phyloP scores from a whole-genome alignment of 495 filamentous ascomycete genomes.

The Tuber calosporum region DNA sequence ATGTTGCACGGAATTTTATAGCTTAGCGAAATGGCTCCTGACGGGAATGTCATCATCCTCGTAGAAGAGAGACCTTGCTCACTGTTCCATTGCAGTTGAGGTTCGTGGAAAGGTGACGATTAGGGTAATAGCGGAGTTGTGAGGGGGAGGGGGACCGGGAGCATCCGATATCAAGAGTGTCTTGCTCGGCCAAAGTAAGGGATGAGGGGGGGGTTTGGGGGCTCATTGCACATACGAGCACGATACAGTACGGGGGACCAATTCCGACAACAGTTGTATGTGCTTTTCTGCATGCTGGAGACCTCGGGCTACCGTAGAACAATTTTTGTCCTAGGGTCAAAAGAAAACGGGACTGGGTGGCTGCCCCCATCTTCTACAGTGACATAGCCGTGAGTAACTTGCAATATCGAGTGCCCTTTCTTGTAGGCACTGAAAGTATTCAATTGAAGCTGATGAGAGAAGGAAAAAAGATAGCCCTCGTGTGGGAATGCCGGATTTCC shows the following conservation, averaged over 20 bases:
- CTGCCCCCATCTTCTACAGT: not conserved
- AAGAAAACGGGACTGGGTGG: not conserved
- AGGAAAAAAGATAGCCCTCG: not conserved
- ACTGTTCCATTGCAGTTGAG: not conserved
- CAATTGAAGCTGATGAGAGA: not conserved
- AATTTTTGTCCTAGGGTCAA: not conserved
- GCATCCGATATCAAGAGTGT: conserved; percentile 18
- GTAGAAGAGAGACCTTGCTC: not conserved
- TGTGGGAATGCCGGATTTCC: not conserved
- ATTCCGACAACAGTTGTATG: not conserved
- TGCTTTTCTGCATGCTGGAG: not conserved
- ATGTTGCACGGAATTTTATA: not conserved
- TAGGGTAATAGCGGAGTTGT: conserved; percentile 4
- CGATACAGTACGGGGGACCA: too few relatives aligned
- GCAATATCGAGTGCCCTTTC: not conserved
- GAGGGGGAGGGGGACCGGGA: conserved; percentile 15
- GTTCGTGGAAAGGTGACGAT: not conserved
- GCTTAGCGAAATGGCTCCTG: not conserved
- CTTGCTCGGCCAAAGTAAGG: not conserved
- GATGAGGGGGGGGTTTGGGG: not conserved
- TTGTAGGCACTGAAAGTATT: not conserved
- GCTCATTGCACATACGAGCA: not conserved
- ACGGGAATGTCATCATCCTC: not conserved
- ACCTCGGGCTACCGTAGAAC: not conserved
- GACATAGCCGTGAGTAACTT: not conserved